Evolutionary conservation across 805 yeast genomes (phyloP).

Genomic region (Candida boidinii): DNA sequence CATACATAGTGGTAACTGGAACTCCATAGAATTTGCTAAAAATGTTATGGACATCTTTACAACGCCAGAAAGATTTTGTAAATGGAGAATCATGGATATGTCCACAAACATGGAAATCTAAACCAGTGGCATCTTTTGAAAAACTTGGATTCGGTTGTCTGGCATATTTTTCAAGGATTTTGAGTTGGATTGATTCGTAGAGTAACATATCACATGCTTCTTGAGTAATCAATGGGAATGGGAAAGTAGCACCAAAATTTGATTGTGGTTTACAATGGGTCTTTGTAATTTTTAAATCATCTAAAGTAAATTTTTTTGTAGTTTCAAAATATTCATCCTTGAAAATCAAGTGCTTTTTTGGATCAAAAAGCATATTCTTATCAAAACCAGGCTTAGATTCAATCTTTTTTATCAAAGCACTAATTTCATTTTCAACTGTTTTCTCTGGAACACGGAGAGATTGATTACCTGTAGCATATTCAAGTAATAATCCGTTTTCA

Average conservation of each 20-base stretch:
- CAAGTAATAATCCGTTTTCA: constrained; percentile 7
- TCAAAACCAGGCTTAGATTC: constrained; percentile 15
- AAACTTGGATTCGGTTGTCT: no score
- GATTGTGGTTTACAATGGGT: constrained; percentile 26
- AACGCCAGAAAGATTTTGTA: constrained; percentile 41
- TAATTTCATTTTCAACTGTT: constrained; percentile 18
- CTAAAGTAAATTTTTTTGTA: constrained; percentile 28
- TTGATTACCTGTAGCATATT: constrained; percentile 14
- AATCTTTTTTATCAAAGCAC: constrained; percentile 9
- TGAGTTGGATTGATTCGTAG: constrained; percentile 39
- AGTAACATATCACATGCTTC: constrained; percentile 52
- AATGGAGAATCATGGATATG: constrained; percentile 38
- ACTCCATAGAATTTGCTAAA: constrained; percentile 43
- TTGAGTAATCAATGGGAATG: constrained; percentile 49
- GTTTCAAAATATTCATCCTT: constrained; percentile 28
- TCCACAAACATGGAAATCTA: constrained; percentile 44
- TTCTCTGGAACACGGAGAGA: constrained; percentile 17
- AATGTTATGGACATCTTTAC: constrained; percentile 40
- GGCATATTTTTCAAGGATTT: constrained; percentile 30
- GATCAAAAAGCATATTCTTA: constrained; percentile 27
- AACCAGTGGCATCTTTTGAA: constrained; percentile 6
- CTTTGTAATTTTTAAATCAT: constrained; percentile 27
- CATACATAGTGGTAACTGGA: constrained; percentile 35
- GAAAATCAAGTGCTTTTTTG: constrained; percentile 27
- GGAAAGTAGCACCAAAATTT: constrained; percentile 39